Conservation (phyloP, 129 eudicot species). For the Centella asiatica region DNA sequence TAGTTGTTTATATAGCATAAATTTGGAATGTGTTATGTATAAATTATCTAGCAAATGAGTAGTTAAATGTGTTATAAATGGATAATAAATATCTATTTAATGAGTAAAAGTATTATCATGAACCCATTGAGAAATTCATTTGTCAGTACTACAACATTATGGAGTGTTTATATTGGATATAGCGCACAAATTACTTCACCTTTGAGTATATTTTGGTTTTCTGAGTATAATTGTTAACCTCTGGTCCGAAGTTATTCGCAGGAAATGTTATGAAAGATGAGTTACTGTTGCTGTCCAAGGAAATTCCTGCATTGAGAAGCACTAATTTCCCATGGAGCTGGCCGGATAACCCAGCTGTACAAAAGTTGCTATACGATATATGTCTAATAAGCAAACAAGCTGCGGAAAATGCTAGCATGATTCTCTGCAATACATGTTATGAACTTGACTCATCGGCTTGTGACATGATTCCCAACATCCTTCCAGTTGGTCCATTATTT, state of each 20-base stretch:
- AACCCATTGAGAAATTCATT: no score
- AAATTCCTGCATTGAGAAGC: conserved; percentile 10
- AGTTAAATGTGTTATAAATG: no score
- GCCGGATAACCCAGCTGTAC: conserved; percentile 5
- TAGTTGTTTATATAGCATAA: no score
- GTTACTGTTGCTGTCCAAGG: conserved; percentile 15
- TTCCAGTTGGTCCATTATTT: conserved; percentile 42
- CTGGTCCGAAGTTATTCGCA: conserved; percentile 2
- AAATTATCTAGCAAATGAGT: no score
- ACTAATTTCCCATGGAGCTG: conserved; percentile 19
- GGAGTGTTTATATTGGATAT: neutral
- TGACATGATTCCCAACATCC: conserved; percentile 18
- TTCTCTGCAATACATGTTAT: conserved; percentile 31
- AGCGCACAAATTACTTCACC: no score
- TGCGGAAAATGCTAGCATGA: conserved; percentile 11
- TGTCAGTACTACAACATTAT: no score
- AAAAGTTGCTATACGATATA: conserved; percentile 12
- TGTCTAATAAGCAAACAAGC: neutral
- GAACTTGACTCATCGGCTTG: conserved; percentile 28
- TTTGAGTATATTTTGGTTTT: no score
- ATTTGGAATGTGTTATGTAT: no score
- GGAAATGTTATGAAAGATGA: conserved; percentile 27
- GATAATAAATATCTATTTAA: no score
- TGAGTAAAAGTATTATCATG: no score
- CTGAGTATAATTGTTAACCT: neutral